Conservation (phyloP, 495 filamentous ascomycete genomes). For the Daldinia grandis region DNA sequence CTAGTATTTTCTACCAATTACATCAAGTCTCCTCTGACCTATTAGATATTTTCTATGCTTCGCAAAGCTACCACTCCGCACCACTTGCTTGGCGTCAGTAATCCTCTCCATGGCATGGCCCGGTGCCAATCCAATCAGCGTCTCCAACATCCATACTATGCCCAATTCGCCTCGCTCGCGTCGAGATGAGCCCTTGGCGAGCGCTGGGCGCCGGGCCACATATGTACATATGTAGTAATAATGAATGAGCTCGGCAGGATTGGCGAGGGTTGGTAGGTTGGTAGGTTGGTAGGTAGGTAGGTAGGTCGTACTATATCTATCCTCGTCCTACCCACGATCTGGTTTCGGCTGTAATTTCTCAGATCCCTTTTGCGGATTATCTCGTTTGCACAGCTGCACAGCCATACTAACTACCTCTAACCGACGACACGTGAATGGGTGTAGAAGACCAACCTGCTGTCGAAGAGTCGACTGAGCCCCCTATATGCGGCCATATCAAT, state of each 20-base stretch:
- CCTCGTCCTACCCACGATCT: constrained; percentile 29
- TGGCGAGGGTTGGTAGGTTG: constrained; percentile 27
- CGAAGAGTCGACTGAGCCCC: constrained; percentile 61
- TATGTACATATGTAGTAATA: too few relatives aligned
- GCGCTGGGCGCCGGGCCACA: constrained; percentile 23
- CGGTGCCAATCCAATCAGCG: constrained; percentile 29
- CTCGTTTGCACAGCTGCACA: not conserved
- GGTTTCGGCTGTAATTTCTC: constrained; percentile 4
- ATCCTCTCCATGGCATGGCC: constrained; percentile 23
- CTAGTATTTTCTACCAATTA: not conserved
- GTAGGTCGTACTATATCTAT: constrained; percentile 36
- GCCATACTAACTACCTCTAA: constrained; percentile 17
- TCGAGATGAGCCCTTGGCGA: constrained; percentile 36
- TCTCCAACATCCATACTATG: constrained; percentile 23
- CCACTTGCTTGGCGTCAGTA: constrained; percentile 30
- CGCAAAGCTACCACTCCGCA: constrained; percentile 22
- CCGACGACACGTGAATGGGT: constrained; percentile 54
- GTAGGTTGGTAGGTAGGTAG: constrained; percentile 25
- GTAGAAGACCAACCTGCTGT: constrained; percentile 56
- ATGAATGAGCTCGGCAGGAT: constrained; percentile 29
- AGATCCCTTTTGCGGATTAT: constrained; percentile 21
- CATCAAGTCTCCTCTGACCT: not conserved
- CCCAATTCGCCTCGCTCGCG: constrained; percentile 36
- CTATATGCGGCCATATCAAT: constrained; percentile 57
- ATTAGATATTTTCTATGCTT: constrained; percentile 14